Base-by-base conservation (phyloP, 176 grass and related monocot species). In the Carex pumila region DNA sequence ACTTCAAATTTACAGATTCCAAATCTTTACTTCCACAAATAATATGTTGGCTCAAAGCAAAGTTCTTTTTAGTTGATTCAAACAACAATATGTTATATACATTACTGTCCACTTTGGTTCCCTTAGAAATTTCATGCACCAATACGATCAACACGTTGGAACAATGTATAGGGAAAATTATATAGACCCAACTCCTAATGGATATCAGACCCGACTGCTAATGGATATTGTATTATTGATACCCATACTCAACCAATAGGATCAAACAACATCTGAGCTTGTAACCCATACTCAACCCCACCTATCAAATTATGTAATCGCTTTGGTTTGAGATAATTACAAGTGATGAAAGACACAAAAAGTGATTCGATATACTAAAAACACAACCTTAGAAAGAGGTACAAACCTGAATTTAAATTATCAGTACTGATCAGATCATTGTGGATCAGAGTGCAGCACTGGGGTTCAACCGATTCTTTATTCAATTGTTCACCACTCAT, bases 361-460 rank as follows among this genome's bases (percentile, higher is more conserved):
- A 77, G 13, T 56, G 17, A 50, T 56, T 56, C 14, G 1, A 56
- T 77, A 15, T 73, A 62, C 15, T 22, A 47, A 41, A 81, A 52
- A 78, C 29, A 81, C 57, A 81, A n/a, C 14, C 12, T 30, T 39
- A 59, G 47, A 31, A 45, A 84, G 17, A 72, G 10, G 15, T 76
- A 13, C 66, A 65, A 59, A 89, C 87, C 87, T 85, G 83, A 85
- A 66, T 82, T 49, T 41, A 82, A 85, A 21, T 76, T 85, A 12
- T 81, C 71, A 19, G 56, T 54, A 61, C 34, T 58, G 41, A 41
- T 75, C 54, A 81, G 54, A 81, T 43, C 10, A 72, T 65, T 69
- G 55, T 72, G 59, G 67, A 21, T 45, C 21, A 55, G 47, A 76
- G 4, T 47, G 55, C 79, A 88, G 78, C n/a, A 36, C 56, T 62